Conservation (phyloP, 2,329 filamentous ascomycete species). For the Botrytis pseudocinerea region DNA sequence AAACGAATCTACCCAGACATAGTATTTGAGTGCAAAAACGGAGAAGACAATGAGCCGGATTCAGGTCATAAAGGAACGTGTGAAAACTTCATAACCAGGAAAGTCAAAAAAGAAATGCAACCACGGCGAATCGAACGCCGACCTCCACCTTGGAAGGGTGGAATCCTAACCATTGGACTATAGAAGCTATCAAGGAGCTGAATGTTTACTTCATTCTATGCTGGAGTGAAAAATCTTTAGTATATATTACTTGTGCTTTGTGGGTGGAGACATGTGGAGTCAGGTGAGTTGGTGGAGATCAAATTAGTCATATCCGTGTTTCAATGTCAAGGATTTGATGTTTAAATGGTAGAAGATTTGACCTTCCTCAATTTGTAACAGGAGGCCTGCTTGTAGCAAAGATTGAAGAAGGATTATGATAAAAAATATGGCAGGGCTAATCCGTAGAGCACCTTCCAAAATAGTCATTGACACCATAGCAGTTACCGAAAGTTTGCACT, state of each 20-base stretch:
- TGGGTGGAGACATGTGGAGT: background rate
- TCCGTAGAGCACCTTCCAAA: background rate
- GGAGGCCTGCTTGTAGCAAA: background rate
- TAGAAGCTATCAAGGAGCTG: background rate
- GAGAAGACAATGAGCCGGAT: fast-evolving
- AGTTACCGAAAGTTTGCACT: background rate
- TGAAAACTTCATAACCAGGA: background rate
- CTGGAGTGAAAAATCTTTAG: fast-evolving
- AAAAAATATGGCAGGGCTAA: background rate
- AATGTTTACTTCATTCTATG: fast-evolving
- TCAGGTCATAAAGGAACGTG: background rate
- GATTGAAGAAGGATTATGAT: background rate
- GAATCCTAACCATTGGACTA: constrained; percentile 17
- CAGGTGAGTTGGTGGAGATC: background rate
- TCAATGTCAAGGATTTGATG: background rate
- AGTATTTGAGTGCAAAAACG: background rate
- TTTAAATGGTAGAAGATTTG: background rate
- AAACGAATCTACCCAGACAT: background rate
- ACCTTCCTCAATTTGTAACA: no score
- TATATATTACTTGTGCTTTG: background rate
- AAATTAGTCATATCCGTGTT: background rate
- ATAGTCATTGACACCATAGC: background rate
- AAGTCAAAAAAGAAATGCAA: background rate
- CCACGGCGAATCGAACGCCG: constrained; percentile 19
- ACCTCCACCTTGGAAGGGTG: constrained; percentile 21